phyloP scores from a whole-genome alignment of 2,329 filamentous ascomycete species.

The Trichoderma sp. region DNA sequence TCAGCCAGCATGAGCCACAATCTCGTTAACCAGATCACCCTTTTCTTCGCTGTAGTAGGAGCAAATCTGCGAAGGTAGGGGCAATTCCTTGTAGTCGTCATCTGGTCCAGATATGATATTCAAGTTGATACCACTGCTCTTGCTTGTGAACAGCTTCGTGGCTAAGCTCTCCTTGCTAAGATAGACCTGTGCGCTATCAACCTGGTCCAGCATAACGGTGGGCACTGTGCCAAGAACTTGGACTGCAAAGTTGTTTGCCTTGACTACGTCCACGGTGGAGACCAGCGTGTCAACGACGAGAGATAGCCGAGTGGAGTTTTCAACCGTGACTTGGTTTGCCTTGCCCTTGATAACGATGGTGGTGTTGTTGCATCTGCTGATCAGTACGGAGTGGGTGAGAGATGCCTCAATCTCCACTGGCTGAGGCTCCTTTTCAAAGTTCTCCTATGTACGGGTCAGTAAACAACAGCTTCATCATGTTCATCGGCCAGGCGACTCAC shows the following conservation, averaged over 20 bases:
- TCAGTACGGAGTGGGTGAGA: constrained; percentile 84
- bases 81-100: constrained; percentile 82
- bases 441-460: constrained; percentile 58
- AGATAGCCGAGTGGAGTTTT: constrained; percentile 82
- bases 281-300: constrained; percentile 87
- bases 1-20: constrained; percentile 89
- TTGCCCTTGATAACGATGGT: constrained; percentile 89
- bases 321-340: constrained; percentile 93
- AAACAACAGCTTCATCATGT: neutral
- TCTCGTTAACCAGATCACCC: constrained; percentile 82
- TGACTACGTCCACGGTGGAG: constrained; percentile 91
- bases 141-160: constrained; percentile 86
- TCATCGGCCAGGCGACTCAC: constrained; percentile 43
- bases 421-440: constrained; percentile 74
- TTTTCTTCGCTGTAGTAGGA: constrained; percentile 67
- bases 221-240: constrained; percentile 85
- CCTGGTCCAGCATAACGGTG: constrained; percentile 86
- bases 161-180: constrained; percentile 73
- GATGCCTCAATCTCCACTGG: constrained; percentile 79
- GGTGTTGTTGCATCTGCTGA: constrained; percentile 86
- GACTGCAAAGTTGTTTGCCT: constrained; percentile 90
- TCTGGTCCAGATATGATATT: constrained; percentile 70
- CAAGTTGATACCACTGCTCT: constrained; percentile 82
- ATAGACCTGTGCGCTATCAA: constrained; percentile 87
- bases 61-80: constrained; percentile 86